Evolutionary conservation across 139 green algal genomes (phyloP).

Genomic region (Auxenochlorella pyrenoidosa): DNA sequence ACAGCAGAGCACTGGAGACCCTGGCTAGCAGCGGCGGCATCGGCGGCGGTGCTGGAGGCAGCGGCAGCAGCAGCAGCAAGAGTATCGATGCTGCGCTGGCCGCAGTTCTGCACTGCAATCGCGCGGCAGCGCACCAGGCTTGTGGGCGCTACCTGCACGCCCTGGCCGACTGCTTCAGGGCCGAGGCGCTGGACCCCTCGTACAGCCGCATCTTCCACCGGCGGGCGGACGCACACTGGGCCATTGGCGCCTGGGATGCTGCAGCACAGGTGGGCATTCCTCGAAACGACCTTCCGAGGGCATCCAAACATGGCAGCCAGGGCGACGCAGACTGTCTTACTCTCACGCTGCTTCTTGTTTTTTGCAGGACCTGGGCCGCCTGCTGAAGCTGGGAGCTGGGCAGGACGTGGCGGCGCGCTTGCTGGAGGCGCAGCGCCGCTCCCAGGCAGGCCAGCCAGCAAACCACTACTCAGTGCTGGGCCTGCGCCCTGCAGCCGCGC

Average conservation of each 20-base stretch:
- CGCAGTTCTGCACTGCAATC: conserved; percentile 80
- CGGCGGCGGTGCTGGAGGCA: neutral
- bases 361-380: conserved; percentile 2
- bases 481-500: conserved; percentile 9
- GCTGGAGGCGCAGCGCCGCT: conserved; percentile 7
- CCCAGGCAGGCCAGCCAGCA: neutral
- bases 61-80: neutral
- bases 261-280: conserved; percentile 31
- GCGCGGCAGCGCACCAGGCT: conserved; percentile 68
- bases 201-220: conserved; percentile 55
- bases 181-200: conserved; percentile 63
- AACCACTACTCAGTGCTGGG: conserved; percentile 47
- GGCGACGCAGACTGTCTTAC: neutral
- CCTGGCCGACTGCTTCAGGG: conserved; percentile 75
- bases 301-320: no score
- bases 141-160: conserved; percentile 57
- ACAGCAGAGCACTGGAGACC: neutral
- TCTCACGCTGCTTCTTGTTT: neutral
- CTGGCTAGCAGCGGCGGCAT: neutral
- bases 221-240: conserved; percentile 48
- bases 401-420: conserved; percentile 10
- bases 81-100: conserved; percentile 45
- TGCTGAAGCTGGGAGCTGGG: conserved; percentile 37
- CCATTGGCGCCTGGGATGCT: conserved; percentile 40
- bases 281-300: no score